Conservation (phyloP, 1,139 yeast species). For the Yamadazyma songkhlaensis region DNA sequence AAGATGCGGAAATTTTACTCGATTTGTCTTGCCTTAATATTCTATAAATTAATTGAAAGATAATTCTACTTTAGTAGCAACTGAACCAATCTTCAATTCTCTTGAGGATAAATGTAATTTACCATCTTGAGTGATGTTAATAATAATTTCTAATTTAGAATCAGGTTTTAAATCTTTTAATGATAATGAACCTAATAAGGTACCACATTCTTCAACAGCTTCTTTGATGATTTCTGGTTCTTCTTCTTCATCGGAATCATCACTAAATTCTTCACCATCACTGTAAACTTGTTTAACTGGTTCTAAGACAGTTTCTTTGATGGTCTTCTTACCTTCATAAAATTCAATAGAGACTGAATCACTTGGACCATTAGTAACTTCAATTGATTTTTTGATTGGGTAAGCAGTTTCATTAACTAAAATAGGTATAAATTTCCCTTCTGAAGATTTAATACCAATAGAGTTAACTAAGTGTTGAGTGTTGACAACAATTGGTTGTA, state of each 20-base stretch:
- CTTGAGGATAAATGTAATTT: slow-evolving; percentile 80
- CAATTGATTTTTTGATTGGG: slow-evolving; percentile 80
- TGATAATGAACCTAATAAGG: slow-evolving; percentile 74
- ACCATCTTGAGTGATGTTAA: slow-evolving; percentile 84
- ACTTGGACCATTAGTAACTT: slow-evolving; percentile 59
- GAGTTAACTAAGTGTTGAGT: slow-evolving; percentile 85
- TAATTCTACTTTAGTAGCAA: slow-evolving; percentile 51
- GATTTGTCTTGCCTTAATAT: not conserved
- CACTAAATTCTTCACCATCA: slow-evolving; percentile 34
- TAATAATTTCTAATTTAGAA: slow-evolving; percentile 68
- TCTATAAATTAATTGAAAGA: slow-evolving; percentile 11
- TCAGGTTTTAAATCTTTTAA: slow-evolving; percentile 72
- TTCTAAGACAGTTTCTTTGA: slow-evolving; percentile 76
- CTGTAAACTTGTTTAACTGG: slow-evolving; percentile 38
- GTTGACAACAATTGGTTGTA: slow-evolving; percentile 82
- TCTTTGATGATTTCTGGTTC: slow-evolving; percentile 75
- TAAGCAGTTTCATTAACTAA: slow-evolving; percentile 84
- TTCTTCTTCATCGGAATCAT: slow-evolving; percentile 35
- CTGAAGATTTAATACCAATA: slow-evolving; percentile 77
- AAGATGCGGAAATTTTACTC: not conserved
- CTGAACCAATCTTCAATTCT: slow-evolving; percentile 68
- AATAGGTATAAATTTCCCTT: slow-evolving; percentile 71
- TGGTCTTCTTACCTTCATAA: slow-evolving; percentile 79
- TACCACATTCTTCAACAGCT: slow-evolving; percentile 72
- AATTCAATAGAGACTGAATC: slow-evolving; percentile 67